Evolutionary conservation across 2,329 filamentous ascomycete genomes (phyloP).

Genomic region (Aspergillus sp.): DNA sequence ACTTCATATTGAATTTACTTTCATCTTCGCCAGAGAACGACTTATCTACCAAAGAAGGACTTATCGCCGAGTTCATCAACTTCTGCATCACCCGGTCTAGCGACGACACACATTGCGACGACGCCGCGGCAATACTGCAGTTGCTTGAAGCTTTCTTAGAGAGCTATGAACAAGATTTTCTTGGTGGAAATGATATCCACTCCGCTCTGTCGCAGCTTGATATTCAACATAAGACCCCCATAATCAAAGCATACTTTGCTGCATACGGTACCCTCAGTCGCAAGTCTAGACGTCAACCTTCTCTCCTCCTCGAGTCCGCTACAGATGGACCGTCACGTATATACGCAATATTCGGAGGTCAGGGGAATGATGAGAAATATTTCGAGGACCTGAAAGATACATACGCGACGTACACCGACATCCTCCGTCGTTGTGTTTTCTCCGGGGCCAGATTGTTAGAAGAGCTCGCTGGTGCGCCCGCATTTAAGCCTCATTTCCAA

Average conservation of each 20-base stretch:
- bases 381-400: conserved; percentile 27
- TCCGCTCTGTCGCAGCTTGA: background rate
- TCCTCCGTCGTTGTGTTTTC: conserved; percentile 12
- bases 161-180: background rate
- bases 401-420: conserved; percentile 23
- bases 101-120: background rate
- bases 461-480: conserved; percentile 1
- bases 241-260: background rate
- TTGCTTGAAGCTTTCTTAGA: background rate
- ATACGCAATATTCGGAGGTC: conserved; percentile 29
- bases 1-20: background rate
- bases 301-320: background rate
- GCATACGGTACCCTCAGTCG: background rate
- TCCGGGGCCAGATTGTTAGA: conserved; percentile 8
- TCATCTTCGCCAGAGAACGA: background rate
- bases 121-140: background rate
- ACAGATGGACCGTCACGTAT: background rate
- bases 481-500: conserved; percentile 13
- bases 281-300: background rate
- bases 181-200: background rate
- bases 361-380: conserved; percentile 31
- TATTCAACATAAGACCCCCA: background rate
- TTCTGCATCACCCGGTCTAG: background rate
- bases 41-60: background rate
- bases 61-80: background rate